Percentiles rank a stretch among this genome's conserved stretches.
Conservation (phyloP, 768 basidiomycete genomes). For the Lyophyllum semitale region DNA sequence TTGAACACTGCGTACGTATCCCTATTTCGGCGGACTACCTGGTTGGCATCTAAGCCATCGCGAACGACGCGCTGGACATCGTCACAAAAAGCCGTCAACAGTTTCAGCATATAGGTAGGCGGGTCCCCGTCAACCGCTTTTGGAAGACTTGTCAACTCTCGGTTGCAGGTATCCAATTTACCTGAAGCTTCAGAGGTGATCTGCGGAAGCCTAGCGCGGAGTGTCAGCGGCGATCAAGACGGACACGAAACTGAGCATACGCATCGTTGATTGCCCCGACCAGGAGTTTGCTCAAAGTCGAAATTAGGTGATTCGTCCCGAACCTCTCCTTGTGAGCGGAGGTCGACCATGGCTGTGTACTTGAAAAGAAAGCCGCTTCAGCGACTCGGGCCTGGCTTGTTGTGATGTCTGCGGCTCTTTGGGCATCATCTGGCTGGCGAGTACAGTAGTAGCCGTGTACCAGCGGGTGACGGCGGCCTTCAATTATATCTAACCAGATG, state of each 20-base stretch:
- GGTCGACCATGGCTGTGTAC: slow-evolving; percentile 35
- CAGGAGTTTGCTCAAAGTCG: slow-evolving; percentile 35
- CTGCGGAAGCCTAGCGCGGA: slow-evolving; percentile 25
- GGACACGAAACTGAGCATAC: slow-evolving; percentile 14
- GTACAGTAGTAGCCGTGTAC: slow-evolving; percentile 46
- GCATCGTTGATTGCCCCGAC: slow-evolving; percentile 34
- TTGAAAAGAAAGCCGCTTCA: slow-evolving; percentile 36
- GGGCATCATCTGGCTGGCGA: slow-evolving; percentile 39
- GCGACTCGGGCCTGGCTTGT: slow-evolving; percentile 29
- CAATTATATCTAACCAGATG: slow-evolving; percentile 45
- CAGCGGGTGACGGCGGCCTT: slow-evolving; percentile 39
- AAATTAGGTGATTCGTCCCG: slow-evolving; percentile 37
- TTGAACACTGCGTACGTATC: slow-evolving; percentile 30
- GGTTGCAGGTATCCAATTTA: slow-evolving; percentile 25
- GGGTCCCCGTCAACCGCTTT: slow-evolving; percentile 32
- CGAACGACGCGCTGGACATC: slow-evolving; percentile 28
- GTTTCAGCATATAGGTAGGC: slow-evolving; percentile 33
- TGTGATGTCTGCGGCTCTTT: slow-evolving; percentile 31
- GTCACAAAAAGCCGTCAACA: slow-evolving; percentile 34
- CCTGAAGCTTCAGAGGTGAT: slow-evolving; percentile 26
- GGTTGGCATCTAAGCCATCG: slow-evolving; percentile 24
- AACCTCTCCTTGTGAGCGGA: slow-evolving; percentile 28
- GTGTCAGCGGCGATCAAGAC: not conserved
- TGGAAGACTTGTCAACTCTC: slow-evolving; percentile 29
- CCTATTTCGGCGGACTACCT: slow-evolving; percentile 33